These are phyloP conservation scores for Gamarada debralockiae DNA, from an alignment of 495 filamentous ascomycete genomes.

Conservation along the genomic window DNA sequence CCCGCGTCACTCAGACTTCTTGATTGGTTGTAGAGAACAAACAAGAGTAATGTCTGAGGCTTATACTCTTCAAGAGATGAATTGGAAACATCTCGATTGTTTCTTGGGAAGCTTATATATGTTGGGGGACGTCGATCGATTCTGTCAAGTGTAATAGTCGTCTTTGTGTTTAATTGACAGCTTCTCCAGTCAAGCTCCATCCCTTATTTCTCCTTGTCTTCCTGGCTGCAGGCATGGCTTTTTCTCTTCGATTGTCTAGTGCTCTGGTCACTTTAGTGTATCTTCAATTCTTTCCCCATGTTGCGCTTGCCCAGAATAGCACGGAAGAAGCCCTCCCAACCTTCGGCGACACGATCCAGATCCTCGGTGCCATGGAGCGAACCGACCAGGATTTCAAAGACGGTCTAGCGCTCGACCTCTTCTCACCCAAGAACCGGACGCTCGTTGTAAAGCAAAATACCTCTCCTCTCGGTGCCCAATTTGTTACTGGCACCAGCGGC, in stretches of 20 bases:
- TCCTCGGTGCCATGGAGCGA: conserved; percentile 15
- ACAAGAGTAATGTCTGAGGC: too few species aligned
- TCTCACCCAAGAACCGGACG: conserved; percentile 18
- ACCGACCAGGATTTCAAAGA: conserved; percentile 22
- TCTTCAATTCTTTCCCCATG: conserved; percentile 1
- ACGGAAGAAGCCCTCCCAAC: conserved; percentile 7
- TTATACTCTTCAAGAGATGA: too few species aligned
- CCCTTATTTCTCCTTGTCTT: background rate
- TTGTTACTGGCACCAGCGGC: conserved; percentile 16
- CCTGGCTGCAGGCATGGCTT: conserved; percentile 15
- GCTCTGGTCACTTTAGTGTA: conserved; percentile 9
- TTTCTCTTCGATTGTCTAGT: conserved; percentile 7
- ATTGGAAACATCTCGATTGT: too few species aligned
- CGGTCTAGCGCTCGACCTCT: conserved; percentile 16
- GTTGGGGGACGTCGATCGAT: too few species aligned
- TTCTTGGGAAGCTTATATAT: too few species aligned
- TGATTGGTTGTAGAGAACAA: too few species aligned
- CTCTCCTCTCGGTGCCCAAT: conserved; percentile 12
- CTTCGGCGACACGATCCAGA: conserved; percentile 15
- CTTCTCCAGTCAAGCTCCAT: too few species aligned
- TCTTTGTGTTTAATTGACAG: too few species aligned
- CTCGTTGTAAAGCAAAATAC: conserved; percentile 18
- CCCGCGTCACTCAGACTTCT: too few species aligned
- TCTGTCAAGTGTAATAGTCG: too few species aligned
- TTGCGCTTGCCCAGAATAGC: conserved; percentile 10